Percentiles rank a stretch among this genome's conserved stretches.
phyloP scores from a whole-genome alignment of 2,329 filamentous ascomycete genomes.

The Cordyceps fumosorosea region DNA sequence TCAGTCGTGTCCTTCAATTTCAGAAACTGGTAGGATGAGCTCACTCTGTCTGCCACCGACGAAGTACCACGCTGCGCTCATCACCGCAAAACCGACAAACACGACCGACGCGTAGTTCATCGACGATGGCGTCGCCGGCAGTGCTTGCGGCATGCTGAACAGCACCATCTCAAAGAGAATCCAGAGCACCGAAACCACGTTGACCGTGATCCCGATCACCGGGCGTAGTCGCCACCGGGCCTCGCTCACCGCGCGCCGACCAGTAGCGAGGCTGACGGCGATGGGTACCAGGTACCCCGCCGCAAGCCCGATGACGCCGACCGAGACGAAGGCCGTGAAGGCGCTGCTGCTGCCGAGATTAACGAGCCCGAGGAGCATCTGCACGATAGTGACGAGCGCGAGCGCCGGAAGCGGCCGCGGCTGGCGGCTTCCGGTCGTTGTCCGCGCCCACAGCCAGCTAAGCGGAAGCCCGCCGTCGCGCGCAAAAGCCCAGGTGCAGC shows the following conservation, averaged over 20 bases:
- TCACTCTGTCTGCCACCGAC: neutral
- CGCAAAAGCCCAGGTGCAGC: slow-evolving; percentile 55
- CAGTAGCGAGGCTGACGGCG: slow-evolving; percentile 39
- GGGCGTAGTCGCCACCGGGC: slow-evolving; percentile 21
- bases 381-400: neutral
- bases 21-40: neutral
- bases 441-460: slow-evolving; percentile 41
- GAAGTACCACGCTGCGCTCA: slow-evolving; percentile 43
- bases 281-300: slow-evolving; percentile 52
- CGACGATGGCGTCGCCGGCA: slow-evolving; percentile 38
- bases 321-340: slow-evolving; percentile 25
- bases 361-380: slow-evolving; percentile 35
- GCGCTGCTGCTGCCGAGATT: slow-evolving; percentile 38
- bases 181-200: slow-evolving; percentile 36
- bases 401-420: neutral
- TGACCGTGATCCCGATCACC: neutral
- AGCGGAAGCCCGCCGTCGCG: slow-evolving; percentile 51
- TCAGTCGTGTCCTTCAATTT: neutral
- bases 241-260: slow-evolving; percentile 38
- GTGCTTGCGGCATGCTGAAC: slow-evolving; percentile 45
- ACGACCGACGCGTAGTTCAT: slow-evolving; percentile 56
- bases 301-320: slow-evolving; percentile 50
- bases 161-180: slow-evolving; percentile 46
- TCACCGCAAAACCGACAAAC: slow-evolving; percentile 43
- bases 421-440: slow-evolving; percentile 37